Base-by-base conservation (phyloP, 2,329 filamentous ascomycete species). In the Neocatenulostroma microsporum region DNA sequence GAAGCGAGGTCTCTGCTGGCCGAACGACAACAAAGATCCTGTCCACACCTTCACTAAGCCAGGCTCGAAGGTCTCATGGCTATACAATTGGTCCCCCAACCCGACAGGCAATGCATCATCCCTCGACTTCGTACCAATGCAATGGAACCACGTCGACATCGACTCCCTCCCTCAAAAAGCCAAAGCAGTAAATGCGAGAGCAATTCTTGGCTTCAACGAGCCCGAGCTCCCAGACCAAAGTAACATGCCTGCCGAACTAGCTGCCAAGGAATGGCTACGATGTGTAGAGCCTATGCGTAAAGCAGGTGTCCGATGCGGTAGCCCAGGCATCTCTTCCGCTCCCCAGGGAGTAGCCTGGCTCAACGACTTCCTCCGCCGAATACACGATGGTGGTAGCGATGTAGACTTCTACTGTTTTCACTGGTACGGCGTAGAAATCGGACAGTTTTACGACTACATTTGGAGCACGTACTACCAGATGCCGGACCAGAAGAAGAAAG, bases 1-100 rank as follows among this genome's bases (percentile, higher is more conserved):
- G 12, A 58, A 58, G 44, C 49, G 55, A 19, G 55, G 55, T 19
- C 53, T 58, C 25, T 53, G 49, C 44, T 58, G 55, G 55, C 55
- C 54, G 3, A 42, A 41, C 5, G 50, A 54, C 13, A 58, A 58
- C 39, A 42, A 39, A 30, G 54, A 56, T 34, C 46, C 45, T 24
- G 42, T 56, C 29, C 44, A 44, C 41, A 35, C 41, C 10, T 58
- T 55, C 45, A 56, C 54, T 12, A 55, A 51, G 41, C 54, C 54
- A 13, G 52, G 51, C 18, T 51, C 47, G 24, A 57, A 55, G 34
- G 45, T 58, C 25, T 47, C 50, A n/a, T 58, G 55, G 51, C 44
- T 58, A 15, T 58, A 56, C 44, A 55, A 57, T 37, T 58, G 55
- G 54, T 56, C 52, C 3, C 53, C 54, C 19, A 48, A 48, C 29